Evolutionary conservation across 2,329 filamentous ascomycete genomes (phyloP), one percentile per base, ranked within the genome.

Genomic region (Akanthomyces uredinophilus): DNA sequence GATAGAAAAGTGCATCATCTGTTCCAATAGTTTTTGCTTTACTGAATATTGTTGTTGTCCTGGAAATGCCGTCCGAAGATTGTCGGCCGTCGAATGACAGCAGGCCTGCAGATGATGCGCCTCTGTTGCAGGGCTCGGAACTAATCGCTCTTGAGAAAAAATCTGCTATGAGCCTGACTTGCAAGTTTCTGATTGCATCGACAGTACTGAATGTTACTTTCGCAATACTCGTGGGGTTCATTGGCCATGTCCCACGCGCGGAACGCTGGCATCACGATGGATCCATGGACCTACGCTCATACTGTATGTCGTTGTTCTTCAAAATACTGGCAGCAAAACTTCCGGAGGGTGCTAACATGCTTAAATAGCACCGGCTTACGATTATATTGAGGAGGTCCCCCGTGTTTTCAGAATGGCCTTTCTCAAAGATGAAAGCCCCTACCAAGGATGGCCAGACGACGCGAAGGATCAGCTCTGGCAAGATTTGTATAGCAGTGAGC

Each of bases 401-500:
- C 3, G 7, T 2, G n/a, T 44, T 2, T 60, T 60, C 5, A 32
- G 16, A 8, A n/a, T 37, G 18, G 58, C 49, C 2, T 60, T 60
- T 27, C n/a, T 46, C 4, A 43, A 46, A 14, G 58, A 53, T n/a
- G n/a, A 32, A 41, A 62, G 60, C 24, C 50, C 61, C 3, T 63
- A 63, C 29, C 61, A 63, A 20, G 61, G 61, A 11, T 63, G 55
- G 55, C 61, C 61, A 4, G 47, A 53, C 20, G 55, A 63, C 22
- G 54, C 53, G 5, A 63, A 63, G 20, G 61, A 63, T 35, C 47
- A 49, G 44, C 39, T 63, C 6, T 63, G 61, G 61, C 55, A 54
- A 14, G 55, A 60, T 22, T 47, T 63, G 49, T 63, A 63, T 32
- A 54, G 41, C 35, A 59, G 61, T 63, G 44, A 43, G 54, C 41